Conservation (phyloP, 176 grass and related monocot species). For the Oryza meyeriana region DNA sequence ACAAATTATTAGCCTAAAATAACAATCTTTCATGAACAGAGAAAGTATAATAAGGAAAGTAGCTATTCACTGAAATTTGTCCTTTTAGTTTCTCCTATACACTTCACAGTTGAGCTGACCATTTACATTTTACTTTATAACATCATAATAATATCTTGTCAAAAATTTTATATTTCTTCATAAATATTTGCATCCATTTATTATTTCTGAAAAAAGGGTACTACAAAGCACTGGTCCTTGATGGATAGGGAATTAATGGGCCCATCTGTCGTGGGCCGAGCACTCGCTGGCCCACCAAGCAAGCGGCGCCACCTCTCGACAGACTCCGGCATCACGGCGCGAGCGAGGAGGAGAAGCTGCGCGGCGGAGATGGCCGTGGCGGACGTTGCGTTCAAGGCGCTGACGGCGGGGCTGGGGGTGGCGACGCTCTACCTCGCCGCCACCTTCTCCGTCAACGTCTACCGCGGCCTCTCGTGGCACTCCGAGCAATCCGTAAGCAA, state of each 20-base stretch:
- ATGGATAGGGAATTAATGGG: neutral
- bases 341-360: neutral
- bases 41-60: no score
- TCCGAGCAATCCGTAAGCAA: conserved; percentile 66
- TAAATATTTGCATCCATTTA: no score
- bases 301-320: neutral
- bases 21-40: no score
- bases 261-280: neutral
- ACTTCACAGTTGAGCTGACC: no score
- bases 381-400: conserved; percentile 77
- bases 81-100: no score
- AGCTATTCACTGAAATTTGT: no score
- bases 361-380: conserved; percentile 33
- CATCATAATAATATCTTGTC: no score
- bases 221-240: no score
- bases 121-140: no score
- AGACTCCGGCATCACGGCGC: conserved; percentile 6
- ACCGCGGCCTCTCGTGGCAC: conserved; percentile 90
- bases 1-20: no score
- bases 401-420: conserved; percentile 65
- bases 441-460: conserved; percentile 94
- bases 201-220: no score
- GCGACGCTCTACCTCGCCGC: conserved; percentile 70
- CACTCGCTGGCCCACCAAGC: neutral
- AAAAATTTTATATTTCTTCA: no score